phyloP scores from a whole-genome alignment of 371 early-diverging fungal genomes.

The Syncephalis plumigaleata region DNA sequence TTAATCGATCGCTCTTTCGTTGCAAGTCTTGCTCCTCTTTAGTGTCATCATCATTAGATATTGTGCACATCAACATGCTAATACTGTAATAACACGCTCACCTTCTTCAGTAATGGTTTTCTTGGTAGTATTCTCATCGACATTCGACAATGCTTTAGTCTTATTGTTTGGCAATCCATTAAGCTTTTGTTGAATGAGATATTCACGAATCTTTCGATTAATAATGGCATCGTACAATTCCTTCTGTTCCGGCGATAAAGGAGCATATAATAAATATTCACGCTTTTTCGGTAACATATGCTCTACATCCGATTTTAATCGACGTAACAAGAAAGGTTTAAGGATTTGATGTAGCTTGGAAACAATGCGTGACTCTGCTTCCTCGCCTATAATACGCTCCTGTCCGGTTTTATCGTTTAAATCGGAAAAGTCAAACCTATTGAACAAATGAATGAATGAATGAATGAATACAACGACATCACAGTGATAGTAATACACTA shows the following conservation, averaged over 20 bases:
- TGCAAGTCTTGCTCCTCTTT: too few species aligned
- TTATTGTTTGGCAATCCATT: constrained; percentile 15
- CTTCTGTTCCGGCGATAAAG: constrained; percentile 68
- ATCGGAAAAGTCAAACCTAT: constrained; percentile 61
- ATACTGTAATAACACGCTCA: too few species aligned
- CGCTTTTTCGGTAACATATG: constrained; percentile 71
- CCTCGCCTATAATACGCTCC: constrained; percentile 49
- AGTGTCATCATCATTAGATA: too few species aligned
- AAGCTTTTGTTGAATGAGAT: constrained; percentile 49
- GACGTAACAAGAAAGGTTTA: constrained; percentile 56
- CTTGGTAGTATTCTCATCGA: not conserved
- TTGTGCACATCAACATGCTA: too few species aligned
- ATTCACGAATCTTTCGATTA: constrained; percentile 73
- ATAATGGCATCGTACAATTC: constrained; percentile 81
- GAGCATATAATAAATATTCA: constrained; percentile 81
- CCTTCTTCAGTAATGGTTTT: not conserved
- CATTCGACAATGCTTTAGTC: constrained; percentile 11
- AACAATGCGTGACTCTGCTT: constrained; percentile 53
- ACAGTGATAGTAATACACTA: too few species aligned
- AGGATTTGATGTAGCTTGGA: constrained; percentile 41
- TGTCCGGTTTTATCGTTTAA: constrained; percentile 43
- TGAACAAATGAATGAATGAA: too few species aligned
- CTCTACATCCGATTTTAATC: constrained; percentile 78
- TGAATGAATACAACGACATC: too few species aligned
- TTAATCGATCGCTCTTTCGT: too few species aligned